Evolutionary conservation across 345 rosid genomes (phyloP), one percentile per base, ranked within the genome.

Genomic region (Chamaenerion angustifolium): DNA sequence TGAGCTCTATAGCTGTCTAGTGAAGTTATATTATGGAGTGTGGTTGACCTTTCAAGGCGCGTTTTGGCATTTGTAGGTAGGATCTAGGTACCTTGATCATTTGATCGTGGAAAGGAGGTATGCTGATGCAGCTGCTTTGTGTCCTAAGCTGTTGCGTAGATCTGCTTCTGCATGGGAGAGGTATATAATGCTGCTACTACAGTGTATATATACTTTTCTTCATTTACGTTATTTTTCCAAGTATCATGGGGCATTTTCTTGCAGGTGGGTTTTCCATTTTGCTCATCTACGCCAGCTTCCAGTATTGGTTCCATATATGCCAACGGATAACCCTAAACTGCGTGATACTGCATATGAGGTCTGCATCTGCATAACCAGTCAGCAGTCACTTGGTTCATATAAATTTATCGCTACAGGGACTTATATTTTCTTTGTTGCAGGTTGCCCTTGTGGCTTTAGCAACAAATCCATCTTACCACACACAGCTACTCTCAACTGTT

Each of bases 271-370:
- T 71, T 93, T 93, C 79, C 96, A 85, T 65, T 93, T 93, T 76
- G 99, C 99, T 57, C 96, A 88, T 71, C 88, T 93, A 43, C 99
- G 95, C 31, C 99, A 85, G 62, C 92, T 93, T 49, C 96, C 95
- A 48, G 92, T 82, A 35, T 73, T 93, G 80, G 95, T 88, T 69
- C 99, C 95, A 43, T 81, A 76, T 64, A 88, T 93, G 53, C 99
- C 99, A 52, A 85, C 88, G 13, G 85, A 88, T 56, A 77, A 71
- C 65, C 96, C 99, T 46, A 88, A 72, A 76, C 74, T 93, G 60
- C 88, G 88, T 65, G 99, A 93, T 71, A 93, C 96, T 58, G 96
- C 80, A 60, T 93, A 93, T 68, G 99, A 93, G 96, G 99, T 85
- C 62, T 47, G 72, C 37, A 31, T 31, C 37, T 31, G 10, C 37